Base-by-base conservation (phyloP, 345 rosid genomes). In the Eucalyptus viminalis region DNA sequence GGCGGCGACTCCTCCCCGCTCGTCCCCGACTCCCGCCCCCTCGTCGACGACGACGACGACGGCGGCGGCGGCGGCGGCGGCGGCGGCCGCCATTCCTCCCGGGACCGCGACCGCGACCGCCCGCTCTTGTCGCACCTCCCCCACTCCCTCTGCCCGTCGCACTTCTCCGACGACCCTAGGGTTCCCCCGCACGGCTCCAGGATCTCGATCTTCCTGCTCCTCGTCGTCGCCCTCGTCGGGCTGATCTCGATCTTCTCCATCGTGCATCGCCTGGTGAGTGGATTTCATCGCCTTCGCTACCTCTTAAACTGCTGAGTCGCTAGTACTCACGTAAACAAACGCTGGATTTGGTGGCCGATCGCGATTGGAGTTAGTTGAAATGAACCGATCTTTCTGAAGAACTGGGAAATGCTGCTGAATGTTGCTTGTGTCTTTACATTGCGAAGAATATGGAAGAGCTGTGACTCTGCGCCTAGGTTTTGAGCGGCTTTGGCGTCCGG, bases 61-160 rank as follows among this genome's bases (percentile, higher is more conserved):
- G 90, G 91, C 72, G 90, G 92, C 89, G 95, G 94, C 91, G 96
- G 90, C 65, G 94, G 93, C 81, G 90, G 92, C 40, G 40, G 90
- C 69, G 94, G 93, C 86, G 90, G 92, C 87, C 98, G 96, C 86
- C 95, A 94, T 91, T 89, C 91, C 80, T 91, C 91, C 1, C 93
- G 98, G 90, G 99, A 97, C 93, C 99, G 97, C 49, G 99, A 97
- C 93, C 99, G 97, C 47, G 99, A 95, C 91, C 99, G 97, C 60
- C 90, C 97, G 31, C 92, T 94, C 92, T 97, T 97, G 96, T 92
- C 91, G 19, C 87, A 91, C n/a, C 58, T 91, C 56, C 50, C 90
- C 65, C 91, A 91, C 88, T 87, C 93, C 22, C 53, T 92, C 72
- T 93, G 89, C 80, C 93, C 95, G 56, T 92, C 60, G 43, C 65